phyloP scores from a whole-genome alignment of 345 rosid genomes.

The Adansonia digitata region DNA sequence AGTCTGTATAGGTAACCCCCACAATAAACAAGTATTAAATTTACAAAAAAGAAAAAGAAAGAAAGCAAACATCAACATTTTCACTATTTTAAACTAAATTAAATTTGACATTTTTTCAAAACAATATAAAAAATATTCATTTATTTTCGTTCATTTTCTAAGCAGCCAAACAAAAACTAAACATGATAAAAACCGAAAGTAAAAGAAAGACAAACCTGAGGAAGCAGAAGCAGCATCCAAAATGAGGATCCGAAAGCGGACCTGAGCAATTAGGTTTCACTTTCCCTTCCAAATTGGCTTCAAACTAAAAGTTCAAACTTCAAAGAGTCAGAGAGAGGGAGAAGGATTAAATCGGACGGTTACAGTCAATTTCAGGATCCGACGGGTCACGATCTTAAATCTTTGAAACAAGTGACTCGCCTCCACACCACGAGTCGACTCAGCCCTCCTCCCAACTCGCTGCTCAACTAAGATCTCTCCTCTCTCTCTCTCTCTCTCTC shows the following conservation, averaged over 20 bases:
- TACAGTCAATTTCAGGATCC: constrained; percentile 9
- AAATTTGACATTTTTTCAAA: background rate
- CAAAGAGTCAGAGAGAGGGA: constrained; percentile 7
- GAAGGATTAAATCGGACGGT: constrained; percentile 22
- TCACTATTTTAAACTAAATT: background rate
- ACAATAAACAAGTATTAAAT: background rate
- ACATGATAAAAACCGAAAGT: background rate
- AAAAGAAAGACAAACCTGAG: constrained; percentile 14
- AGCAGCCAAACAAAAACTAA: constrained; percentile 17
- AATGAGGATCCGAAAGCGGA: background rate
- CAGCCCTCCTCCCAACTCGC: constrained; percentile 13
- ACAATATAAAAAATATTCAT: background rate
- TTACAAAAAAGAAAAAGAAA: background rate
- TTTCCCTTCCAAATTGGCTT: background rate
- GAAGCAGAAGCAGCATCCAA: constrained; percentile 3
- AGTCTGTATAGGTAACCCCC: constrained; percentile 23
- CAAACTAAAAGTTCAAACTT: background rate
- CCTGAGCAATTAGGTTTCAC: constrained; percentile 13
- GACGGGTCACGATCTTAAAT: constrained; percentile 25
- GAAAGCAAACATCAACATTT: background rate
- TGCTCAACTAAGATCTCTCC: constrained; percentile 37
- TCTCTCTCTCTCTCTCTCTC: constrained; percentile 21
- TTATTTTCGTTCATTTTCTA: constrained; percentile 11
- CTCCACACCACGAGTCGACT: constrained; percentile 16
- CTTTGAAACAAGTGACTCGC: constrained; percentile 30